Percentiles rank a stretch among this genome's conserved stretches.
These are phyloP conservation scores for Moricandia arvensis DNA, from an alignment of 345 rosid species.

Conservation along the genomic window DNA sequence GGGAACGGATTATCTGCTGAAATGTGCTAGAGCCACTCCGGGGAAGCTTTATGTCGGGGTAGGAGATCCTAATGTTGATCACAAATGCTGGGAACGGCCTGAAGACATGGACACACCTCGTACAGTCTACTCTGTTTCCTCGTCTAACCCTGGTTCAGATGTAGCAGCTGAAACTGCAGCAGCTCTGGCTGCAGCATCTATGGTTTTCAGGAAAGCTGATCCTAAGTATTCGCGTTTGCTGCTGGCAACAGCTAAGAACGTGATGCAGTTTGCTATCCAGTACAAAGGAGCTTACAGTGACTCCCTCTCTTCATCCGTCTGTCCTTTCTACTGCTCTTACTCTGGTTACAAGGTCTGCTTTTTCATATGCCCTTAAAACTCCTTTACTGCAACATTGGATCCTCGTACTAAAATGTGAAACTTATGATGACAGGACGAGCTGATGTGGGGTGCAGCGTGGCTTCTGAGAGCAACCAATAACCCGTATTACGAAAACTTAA, in stretches of 20 bases:
- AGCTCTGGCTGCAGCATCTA: constrained; percentile 82
- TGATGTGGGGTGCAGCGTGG: constrained; percentile 93
- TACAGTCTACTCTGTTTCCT: constrained; percentile 65
- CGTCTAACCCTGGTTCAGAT: constrained; percentile 83
- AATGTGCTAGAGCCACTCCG: constrained; percentile 73
- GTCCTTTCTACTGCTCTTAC: constrained; percentile 91
- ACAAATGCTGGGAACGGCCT: constrained; percentile 93
- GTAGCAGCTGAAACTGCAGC: constrained; percentile 92
- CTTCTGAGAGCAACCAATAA: constrained; percentile 56
- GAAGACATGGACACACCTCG: constrained; percentile 93
- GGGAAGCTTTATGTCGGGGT: constrained; percentile 88
- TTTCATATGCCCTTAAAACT: constrained; percentile 11
- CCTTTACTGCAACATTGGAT: not conserved
- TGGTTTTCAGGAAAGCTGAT: constrained; percentile 73
- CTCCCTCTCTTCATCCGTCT: constrained; percentile 68
- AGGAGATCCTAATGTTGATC: constrained; percentile 87
- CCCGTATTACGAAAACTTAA: constrained; percentile 52
- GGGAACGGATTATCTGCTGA: constrained; percentile 80
- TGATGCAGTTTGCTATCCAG: constrained; percentile 76
- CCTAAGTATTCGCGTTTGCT: constrained; percentile 50
- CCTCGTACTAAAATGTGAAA: not conserved
- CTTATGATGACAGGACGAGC: constrained; percentile 60
- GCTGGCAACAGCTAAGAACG: constrained; percentile 57
- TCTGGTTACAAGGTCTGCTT: constrained; percentile 74
- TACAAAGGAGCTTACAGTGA: constrained; percentile 80